These are phyloP conservation scores for Leptographium radiaticola DNA, from an alignment of 2,329 filamentous ascomycete species.

Conservation along the genomic window DNA sequence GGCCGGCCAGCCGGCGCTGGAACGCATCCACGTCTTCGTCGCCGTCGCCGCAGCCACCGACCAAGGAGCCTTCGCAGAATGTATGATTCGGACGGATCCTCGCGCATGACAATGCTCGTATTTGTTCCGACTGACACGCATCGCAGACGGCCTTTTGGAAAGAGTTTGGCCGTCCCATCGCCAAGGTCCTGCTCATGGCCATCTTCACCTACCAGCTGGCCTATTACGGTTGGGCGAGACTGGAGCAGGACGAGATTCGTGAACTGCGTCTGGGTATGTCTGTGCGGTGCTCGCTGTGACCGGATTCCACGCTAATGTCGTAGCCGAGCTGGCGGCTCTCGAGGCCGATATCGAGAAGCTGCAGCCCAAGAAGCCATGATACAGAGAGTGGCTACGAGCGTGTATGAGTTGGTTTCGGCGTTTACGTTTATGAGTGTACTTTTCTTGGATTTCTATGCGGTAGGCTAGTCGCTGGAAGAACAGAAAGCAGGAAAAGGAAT, in stretches of 20 bases:
- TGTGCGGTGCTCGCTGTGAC: too few species aligned
- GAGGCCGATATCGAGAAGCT: constrained; percentile 25
- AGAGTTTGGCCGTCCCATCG: constrained; percentile 58
- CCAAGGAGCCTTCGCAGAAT: neutral
- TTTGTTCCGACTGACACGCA: neutral
- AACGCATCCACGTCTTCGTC: neutral
- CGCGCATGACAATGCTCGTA: neutral
- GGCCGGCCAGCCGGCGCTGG: neutral
- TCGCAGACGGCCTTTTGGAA: constrained; percentile 46
- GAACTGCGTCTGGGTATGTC: constrained; percentile 40
- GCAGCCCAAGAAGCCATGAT: constrained; percentile 9
- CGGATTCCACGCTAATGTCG: neutral
- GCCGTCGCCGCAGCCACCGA: neutral
- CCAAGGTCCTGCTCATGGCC: constrained; percentile 61
- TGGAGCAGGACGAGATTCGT: constrained; percentile 59
- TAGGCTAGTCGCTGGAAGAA: too few species aligned
- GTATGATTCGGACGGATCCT: neutral
- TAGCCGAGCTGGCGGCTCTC: constrained; percentile 20
- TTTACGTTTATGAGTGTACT: too few species aligned
- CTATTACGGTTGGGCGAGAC: constrained; percentile 62
- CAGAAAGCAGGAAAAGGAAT: too few species aligned
- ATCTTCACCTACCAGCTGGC: constrained; percentile 67
- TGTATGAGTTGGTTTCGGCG: neutral
- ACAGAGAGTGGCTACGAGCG: neutral
- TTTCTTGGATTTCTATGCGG: too few species aligned